Conservation (phyloP, 805 yeast genomes). For the Jamesozyma lodderae region DNA sequence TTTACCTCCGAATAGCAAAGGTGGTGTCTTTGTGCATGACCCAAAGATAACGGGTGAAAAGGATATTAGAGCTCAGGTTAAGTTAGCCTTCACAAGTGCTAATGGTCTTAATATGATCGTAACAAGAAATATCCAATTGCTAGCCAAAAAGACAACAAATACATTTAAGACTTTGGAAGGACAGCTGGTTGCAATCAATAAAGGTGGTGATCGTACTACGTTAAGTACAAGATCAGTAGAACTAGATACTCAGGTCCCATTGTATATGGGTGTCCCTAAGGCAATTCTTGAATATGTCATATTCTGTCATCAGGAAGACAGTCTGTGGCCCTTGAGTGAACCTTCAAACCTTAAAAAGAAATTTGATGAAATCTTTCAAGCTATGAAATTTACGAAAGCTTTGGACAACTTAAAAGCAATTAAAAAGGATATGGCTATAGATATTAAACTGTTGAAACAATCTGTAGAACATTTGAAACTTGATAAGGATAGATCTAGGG, state of each 20-base stretch:
- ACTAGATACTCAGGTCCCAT: conserved; percentile 72
- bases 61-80: conserved; percentile 82
- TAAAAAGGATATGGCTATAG: conserved; percentile 67
- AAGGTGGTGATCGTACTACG: conserved; percentile 60
- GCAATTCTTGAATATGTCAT: conserved; percentile 86
- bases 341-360: conserved; percentile 81
- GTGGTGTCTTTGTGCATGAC: conserved; percentile 94
- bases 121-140: conserved; percentile 74
- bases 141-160: conserved; percentile 48
- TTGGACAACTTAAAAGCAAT: conserved; percentile 68
- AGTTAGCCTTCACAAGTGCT: conserved; percentile 70
- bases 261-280: conserved; percentile 75
- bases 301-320: conserved; percentile 96
- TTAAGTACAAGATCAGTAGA: conserved; percentile 77
- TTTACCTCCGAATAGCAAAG: conserved; percentile 89
- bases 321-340: conserved; percentile 92
- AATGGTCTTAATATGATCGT: conserved; percentile 73
- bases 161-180: conserved; percentile 91
- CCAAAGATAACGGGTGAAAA: conserved; percentile 71
- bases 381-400: conserved; percentile 85
- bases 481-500: conserved; percentile 66
- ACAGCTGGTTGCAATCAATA: conserved; percentile 56
- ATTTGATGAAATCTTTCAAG: conserved; percentile 95
- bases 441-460: conserved; percentile 67
- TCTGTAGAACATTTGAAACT: conserved; percentile 66